Percentiles rank a stretch among this genome's conserved stretches.
These are phyloP conservation scores for Neurospora sp. DNA, from an alignment of 495 filamentous ascomycete species.

Conservation along the genomic window DNA sequence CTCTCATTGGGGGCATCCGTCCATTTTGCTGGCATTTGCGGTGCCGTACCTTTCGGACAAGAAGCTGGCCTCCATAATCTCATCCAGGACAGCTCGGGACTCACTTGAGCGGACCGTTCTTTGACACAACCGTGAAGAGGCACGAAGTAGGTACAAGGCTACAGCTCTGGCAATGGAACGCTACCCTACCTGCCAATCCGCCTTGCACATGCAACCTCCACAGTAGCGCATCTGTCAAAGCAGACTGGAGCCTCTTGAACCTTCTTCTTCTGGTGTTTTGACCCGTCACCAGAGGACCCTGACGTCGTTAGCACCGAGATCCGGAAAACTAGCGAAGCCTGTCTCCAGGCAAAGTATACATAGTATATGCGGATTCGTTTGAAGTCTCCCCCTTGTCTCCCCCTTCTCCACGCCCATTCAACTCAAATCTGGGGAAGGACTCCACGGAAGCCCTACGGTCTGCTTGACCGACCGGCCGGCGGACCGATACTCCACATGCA, in stretches of 20 bases:
- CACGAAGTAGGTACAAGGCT: neutral
- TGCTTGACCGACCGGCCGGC: constrained; percentile 20
- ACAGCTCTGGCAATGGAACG: neutral
- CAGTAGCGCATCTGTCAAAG: neutral
- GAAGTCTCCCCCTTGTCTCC: neutral
- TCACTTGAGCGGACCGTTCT: neutral
- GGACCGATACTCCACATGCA: constrained; percentile 32
- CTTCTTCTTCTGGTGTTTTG: neutral
- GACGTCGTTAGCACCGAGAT: neutral
- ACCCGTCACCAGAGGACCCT: neutral
- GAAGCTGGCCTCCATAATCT: neutral
- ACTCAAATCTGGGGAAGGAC: neutral
- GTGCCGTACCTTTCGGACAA: neutral
- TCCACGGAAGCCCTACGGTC: neutral
- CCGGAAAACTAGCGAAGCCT: neutral
- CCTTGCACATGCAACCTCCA: neutral
- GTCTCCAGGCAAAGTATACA: neutral
- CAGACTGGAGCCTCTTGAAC: neutral
- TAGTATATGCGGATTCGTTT: neutral
- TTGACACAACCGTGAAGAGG: neutral
- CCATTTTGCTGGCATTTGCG: neutral
- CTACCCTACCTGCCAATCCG: neutral
- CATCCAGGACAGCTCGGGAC: neutral
- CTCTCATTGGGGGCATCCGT: constrained; percentile 20
- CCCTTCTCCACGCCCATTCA: neutral